phyloP scores from a whole-genome alignment of 176 grass and related monocot genomes.

The Oryza coarctata region DNA sequence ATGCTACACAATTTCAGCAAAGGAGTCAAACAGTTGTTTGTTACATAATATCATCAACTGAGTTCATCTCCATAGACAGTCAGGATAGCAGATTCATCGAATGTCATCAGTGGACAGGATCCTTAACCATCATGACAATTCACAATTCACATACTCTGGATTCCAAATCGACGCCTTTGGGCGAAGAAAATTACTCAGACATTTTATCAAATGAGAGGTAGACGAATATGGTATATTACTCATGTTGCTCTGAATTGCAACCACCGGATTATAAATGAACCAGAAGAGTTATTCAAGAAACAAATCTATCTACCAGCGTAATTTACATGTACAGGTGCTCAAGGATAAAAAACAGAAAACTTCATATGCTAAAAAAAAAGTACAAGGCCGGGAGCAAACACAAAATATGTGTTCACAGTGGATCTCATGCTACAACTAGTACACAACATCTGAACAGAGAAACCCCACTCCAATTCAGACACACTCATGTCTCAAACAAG shows the following conservation, averaged over 20 bases:
- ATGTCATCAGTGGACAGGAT: background rate
- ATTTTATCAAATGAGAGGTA: background rate
- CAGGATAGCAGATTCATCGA: background rate
- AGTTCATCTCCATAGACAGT: background rate
- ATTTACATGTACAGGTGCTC: constrained; percentile 34
- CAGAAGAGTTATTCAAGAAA: constrained; percentile 29
- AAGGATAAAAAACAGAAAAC: constrained; percentile 17
- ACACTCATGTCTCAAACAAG: constrained; percentile 76
- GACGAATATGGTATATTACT: background rate
- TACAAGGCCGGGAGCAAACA: constrained; percentile 30
- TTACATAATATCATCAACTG: background rate
- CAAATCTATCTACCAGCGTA: constrained; percentile 33
- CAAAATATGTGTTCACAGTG: constrained; percentile 12
- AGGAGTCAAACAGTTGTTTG: background rate
- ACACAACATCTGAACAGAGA: constrained; percentile 42
- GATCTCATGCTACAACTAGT: constrained; percentile 33
- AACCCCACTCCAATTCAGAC: background rate
- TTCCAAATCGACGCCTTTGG: background rate
- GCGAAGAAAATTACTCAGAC: background rate
- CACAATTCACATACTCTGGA: background rate
- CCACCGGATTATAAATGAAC: constrained; percentile 24
- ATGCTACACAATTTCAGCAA: background rate
- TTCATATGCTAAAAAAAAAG: constrained; percentile 37
- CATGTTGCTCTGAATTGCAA: constrained; percentile 21
- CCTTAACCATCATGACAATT: background rate